Evolutionary conservation across 116 monocot genomes (phyloP).

Genomic region (Posidonia oceanica): DNA sequence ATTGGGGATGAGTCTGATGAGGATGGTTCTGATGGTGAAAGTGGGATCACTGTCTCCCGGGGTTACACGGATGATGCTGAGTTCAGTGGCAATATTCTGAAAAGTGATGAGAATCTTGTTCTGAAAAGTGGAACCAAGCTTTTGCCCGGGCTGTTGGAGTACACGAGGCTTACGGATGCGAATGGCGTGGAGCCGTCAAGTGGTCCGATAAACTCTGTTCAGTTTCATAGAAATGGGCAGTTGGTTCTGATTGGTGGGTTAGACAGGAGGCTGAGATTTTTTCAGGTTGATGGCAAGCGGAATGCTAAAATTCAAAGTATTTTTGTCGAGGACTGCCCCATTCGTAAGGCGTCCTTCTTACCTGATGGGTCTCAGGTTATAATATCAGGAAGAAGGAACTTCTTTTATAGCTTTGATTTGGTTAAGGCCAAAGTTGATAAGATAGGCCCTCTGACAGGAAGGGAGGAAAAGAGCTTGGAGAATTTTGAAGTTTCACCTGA

Average conservation of each 20-base stretch:
- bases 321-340: constrained; percentile 70
- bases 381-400: constrained; percentile 60
- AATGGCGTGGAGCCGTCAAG: constrained; percentile 56
- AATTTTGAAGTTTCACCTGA: constrained; percentile 81
- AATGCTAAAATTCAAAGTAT: constrained; percentile 74
- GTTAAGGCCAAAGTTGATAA: constrained; percentile 56
- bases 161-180: constrained; percentile 62
- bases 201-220: constrained; percentile 60
- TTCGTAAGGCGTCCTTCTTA: constrained; percentile 64
- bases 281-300: constrained; percentile 78
- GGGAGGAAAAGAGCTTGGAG: constrained; percentile 86
- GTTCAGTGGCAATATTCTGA: constrained; percentile 14
- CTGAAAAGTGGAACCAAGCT: constrained; percentile 32
- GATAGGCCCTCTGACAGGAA: constrained; percentile 60
- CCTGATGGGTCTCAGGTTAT: constrained; percentile 87
- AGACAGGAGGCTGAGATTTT: constrained; percentile 60
- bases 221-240: constrained; percentile 86
- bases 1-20: constrained; percentile 16
- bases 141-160: constrained; percentile 62
- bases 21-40: constrained; percentile 23
- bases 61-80: constrained; percentile 14
- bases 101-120: constrained; percentile 48
- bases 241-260: constrained; percentile 57
- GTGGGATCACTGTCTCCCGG: constrained; percentile 27
- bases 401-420: constrained; percentile 82